Evolutionary conservation across 140 eudicot genomes (phyloP).

Genomic region (Flaveria floridana): DNA sequence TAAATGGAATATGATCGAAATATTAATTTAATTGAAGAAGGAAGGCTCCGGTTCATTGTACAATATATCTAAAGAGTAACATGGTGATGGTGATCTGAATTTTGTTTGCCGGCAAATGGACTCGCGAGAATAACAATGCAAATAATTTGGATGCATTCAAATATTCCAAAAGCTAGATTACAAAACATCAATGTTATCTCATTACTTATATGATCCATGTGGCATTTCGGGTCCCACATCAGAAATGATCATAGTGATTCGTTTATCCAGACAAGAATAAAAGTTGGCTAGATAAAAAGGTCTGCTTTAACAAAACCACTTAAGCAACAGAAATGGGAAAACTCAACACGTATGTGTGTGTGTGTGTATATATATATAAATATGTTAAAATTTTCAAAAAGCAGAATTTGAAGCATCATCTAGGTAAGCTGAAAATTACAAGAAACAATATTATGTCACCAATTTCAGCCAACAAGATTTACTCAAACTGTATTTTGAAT

Average conservation of each 20-base stretch:
- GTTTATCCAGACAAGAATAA: no score
- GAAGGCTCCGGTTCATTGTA: background rate
- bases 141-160: background rate
- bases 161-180: background rate
- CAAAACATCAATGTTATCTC: background rate
- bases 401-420: no score
- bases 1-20: background rate
- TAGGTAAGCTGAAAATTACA: no score
- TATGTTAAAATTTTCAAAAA: no score
- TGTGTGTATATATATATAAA: no score
- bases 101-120: background rate
- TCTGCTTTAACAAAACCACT: no score
- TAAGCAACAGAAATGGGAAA: no score
- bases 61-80: background rate
- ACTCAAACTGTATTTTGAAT: no score
- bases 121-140: background rate
- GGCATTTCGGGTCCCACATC: background rate
- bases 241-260: background rate
- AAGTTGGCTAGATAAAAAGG: no score
- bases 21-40: background rate
- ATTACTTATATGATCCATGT: background rate
- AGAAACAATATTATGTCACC: no score
- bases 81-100: background rate
- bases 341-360: no score
- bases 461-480: no score